Base-by-base conservation (phyloP, 176 grass and related monocot genomes). In the Aechmea fasciata region DNA sequence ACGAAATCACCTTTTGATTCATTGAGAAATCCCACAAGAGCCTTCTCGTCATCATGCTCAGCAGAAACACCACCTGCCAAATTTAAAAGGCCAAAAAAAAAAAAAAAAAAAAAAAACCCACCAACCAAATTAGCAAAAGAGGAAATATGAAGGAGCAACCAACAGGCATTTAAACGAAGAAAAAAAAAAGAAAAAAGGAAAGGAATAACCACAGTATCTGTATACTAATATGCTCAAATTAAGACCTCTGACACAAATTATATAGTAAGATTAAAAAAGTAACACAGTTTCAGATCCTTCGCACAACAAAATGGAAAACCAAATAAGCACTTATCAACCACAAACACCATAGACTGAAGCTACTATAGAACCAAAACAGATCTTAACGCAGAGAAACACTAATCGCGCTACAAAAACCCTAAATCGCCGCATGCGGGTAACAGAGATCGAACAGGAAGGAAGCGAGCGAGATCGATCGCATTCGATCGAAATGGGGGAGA, bases 1-100 rank as follows among this genome's bases (percentile, higher is more conserved):
- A 66, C 17, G 41, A 47, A 49, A 17, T 51, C 2, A 97, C 94
- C 94, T 90, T 97, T 97, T 15, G 78, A 79, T 33, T 90, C 86
- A 67, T 97, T 87, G 63, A 97, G 75, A 79, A 93, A 92, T 47
- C 87, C 89, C 77, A 90, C 69, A 72, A 82, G 71, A 57, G 70
- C 74, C 73, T 79, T 97, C 66, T 92, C 94, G 17, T 80, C 89
- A 23, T 92, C 86, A 77, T 89, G 85, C 72, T 84, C 89, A 81
- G 89, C 89, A 26, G 84, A 83, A 52, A 90, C 22, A 11, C 69
- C 78, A 80, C 87, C 94, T 97, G 79, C 17, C 55, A 61, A 61
- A 59, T 18, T 10, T 19, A 20, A 18, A 18, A 10, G 20, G n/a
- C n/a, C 20, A 19, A 18, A 59, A 61, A 61, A 61, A 6, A 18